Base-by-base conservation (phyloP, 2,329 filamentous ascomycete genomes). In the Arachnomyces sp. region DNA sequence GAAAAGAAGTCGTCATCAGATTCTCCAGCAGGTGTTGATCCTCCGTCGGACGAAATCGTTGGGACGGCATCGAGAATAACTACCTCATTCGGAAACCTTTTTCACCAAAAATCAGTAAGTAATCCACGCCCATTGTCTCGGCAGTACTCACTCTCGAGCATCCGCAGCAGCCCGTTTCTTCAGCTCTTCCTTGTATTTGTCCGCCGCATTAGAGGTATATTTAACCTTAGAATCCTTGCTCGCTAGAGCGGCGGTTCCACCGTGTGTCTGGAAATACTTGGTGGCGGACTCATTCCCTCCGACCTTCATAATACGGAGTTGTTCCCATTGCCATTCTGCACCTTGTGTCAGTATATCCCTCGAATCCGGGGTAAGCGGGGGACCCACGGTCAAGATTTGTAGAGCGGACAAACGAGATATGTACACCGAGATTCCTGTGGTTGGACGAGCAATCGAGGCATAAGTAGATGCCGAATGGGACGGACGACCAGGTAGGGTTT, bases 361-460 rank as follows among this genome's bases (percentile, higher is more conserved):
- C 29, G 13, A 28, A 12, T n/a, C 25, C 12, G 29, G 29, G 11
- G 37, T 18, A 28, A 31, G 25, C 33, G 40, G 44, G 20, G 60
- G 55, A 72, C 87, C 60, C 84, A 96, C 90, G 88, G 65, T 98
- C 92, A 64, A 98, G 84, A 65, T 95, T 95, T 47, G 90, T 96
- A 46, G 90, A 96, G 57, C 92, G 84, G 57, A 98, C 92, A 72
- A 98, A 98, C 54, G 90, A 95, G 67, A 98, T 95, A 68, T 98
- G 92, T 45, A 96, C 90, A 65, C 92, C 92, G 56, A 98, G 81
- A 66, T 96, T 96, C 55, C 92, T 83, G 67, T 98, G 92, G 65
- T 95, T 88, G 42, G 90, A 84, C 31, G 90, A 95, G 71, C 92
- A 98, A 69, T 98, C 92, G 56, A 98, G 82, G 60, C 92, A 98